Conservation (phyloP, 2,329 filamentous ascomycete genomes). For the Periconia sp. region DNA sequence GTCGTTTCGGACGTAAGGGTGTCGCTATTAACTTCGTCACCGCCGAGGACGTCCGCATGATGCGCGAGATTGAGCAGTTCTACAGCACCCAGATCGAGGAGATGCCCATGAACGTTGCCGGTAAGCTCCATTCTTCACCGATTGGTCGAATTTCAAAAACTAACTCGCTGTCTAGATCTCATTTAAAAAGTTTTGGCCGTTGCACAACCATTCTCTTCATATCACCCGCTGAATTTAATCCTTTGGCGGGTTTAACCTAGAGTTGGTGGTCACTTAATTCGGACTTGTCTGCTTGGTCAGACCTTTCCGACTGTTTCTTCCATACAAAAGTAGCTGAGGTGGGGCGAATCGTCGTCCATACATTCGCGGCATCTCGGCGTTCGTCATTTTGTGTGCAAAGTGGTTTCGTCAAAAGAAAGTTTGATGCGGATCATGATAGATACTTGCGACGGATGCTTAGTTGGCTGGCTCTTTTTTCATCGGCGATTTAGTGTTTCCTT, state of each 20-base stretch:
- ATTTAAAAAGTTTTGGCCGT: constrained; percentile 43
- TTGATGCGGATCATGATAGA: constrained; percentile 41
- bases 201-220: constrained; percentile 27
- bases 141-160: background rate
- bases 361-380: constrained; percentile 50
- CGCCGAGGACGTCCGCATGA: constrained; percentile 98
- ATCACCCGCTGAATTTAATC: constrained; percentile 21
- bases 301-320: constrained; percentile 31
- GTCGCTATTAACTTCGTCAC: constrained; percentile 99
- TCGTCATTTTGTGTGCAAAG: constrained; percentile 48
- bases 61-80: constrained; percentile 99
- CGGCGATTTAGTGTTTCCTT: too few species aligned
- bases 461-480: constrained; percentile 31
- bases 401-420: constrained; percentile 45
- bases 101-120: constrained; percentile 94
- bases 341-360: constrained; percentile 38
- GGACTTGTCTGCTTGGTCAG: constrained; percentile 40
- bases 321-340: constrained; percentile 44
- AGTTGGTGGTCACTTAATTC: constrained; percentile 39
- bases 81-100: constrained; percentile 99
- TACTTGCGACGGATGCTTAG: constrained; percentile 36
- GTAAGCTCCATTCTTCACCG: constrained; percentile 49
- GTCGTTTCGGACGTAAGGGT: constrained; percentile 99
- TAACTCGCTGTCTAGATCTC: constrained; percentile 40
- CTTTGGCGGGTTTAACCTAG: constrained; percentile 30